Percentiles rank a stretch among this genome's conserved stretches.
These are phyloP conservation scores for Magnusiomyces sp. DNA, from an alignment of 1,139 yeast species.

Conservation along the genomic window DNA sequence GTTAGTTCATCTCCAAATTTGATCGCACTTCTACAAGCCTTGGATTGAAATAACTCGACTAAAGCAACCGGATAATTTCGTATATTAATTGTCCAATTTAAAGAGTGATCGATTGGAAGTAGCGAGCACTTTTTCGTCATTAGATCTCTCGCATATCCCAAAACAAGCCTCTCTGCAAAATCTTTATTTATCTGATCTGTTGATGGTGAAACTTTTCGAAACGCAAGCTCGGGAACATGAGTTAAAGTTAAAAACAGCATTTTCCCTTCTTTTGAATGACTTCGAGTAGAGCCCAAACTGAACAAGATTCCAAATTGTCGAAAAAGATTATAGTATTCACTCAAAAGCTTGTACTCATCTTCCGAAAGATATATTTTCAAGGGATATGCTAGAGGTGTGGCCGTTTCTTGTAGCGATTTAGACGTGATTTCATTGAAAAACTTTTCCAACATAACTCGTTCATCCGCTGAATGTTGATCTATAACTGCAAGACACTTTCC, in stretches of 20 bases:
- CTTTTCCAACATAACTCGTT: constrained; percentile 50
- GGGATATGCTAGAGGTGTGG: constrained; percentile 14
- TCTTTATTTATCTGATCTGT: constrained; percentile 1
- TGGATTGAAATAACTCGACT: constrained; percentile 45
- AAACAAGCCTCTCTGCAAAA: constrained; percentile 14
- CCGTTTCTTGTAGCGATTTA: constrained; percentile 1
- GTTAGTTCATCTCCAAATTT: constrained; percentile 60
- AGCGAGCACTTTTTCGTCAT: constrained; percentile 11
- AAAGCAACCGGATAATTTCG: constrained; percentile 29
- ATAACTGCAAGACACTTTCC: constrained; percentile 33
- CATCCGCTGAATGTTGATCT: constrained; percentile 81
- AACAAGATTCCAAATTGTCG: constrained; percentile 21
- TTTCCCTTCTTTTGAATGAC: background rate
- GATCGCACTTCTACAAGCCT: constrained; percentile 63
- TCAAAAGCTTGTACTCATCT: constrained; percentile 27
- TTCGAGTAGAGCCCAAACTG: constrained; percentile 2
- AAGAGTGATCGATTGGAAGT: constrained; percentile 6
- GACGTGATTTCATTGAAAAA: constrained; percentile 22
- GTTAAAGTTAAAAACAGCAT: constrained; percentile 13
- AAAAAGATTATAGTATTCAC: constrained; percentile 9
- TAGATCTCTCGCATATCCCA: constrained; percentile 15
- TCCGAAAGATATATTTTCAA: constrained; percentile 23
- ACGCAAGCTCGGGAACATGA: constrained; percentile 18
- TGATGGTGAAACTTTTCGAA: constrained; percentile 4
- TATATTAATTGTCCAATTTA: constrained; percentile 11